These are phyloP conservation scores for Flueggea neowawraea DNA, from an alignment of 441 rosid genomes.

Conservation along the genomic window DNA sequence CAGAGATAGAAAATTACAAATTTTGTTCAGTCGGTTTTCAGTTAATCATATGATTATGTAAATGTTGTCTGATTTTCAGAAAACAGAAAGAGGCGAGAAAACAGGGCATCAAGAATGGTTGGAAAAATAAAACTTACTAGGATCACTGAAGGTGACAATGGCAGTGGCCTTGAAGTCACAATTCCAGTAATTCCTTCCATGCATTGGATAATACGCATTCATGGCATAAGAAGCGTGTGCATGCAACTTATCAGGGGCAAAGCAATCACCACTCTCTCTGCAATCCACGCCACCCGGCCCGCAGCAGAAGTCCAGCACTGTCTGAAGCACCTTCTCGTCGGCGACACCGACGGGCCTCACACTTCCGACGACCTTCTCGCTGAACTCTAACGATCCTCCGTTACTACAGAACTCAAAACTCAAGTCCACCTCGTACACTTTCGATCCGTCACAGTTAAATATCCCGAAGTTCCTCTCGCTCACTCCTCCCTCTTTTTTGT, in stretches of 20 bases:
- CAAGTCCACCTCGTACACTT: constrained; percentile 53
- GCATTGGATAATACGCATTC: constrained; percentile 71
- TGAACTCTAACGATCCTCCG: constrained; percentile 33
- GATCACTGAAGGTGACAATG: constrained; percentile 64
- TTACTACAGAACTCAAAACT: constrained; percentile 53
- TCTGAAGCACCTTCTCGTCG: constrained; percentile 52
- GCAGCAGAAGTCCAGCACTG: constrained; percentile 58
- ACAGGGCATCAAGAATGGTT: background rate
- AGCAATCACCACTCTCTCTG: constrained; percentile 53
- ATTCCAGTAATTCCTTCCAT: constrained; percentile 78
- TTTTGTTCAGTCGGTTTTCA: too few relatives aligned
- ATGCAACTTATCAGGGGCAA: constrained; percentile 43
- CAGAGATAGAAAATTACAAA: too few relatives aligned
- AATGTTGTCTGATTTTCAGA: too few relatives aligned
- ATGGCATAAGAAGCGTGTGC: constrained; percentile 72
- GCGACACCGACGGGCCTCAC: constrained; percentile 60
- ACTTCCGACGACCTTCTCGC: constrained; percentile 24
- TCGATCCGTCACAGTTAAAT: constrained; percentile 57
- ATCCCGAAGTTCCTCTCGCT: constrained; percentile 63
- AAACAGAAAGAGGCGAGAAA: background rate
- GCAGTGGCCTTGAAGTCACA: constrained; percentile 73
- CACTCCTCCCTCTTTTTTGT: constrained; percentile 45
- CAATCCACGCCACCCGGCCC: constrained; percentile 74
- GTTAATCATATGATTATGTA: too few relatives aligned
- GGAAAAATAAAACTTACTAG: constrained; percentile 34